Evolutionary conservation across 306 rosid genomes (phyloP).

Genomic region (Alnus glutinosa): DNA sequence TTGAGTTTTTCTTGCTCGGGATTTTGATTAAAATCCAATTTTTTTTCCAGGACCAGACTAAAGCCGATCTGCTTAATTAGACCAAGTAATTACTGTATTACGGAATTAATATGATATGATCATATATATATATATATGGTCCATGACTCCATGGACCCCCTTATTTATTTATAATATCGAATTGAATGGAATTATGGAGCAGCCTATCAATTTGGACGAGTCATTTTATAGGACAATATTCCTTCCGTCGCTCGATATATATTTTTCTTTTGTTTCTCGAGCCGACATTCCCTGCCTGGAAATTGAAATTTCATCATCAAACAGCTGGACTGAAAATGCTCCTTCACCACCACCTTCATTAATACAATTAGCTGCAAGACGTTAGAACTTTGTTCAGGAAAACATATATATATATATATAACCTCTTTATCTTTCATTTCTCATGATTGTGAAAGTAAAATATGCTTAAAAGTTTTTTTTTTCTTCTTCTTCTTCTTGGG

Average conservation of each 20-base stretch:
- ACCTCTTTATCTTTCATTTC: neutral
- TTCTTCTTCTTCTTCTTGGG: too few relatives aligned
- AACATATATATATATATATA: too few relatives aligned
- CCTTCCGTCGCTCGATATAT: neutral
- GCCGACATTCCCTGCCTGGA: slow-evolving; percentile 48
- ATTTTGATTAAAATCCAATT: too few relatives aligned
- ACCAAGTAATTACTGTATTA: slow-evolving; percentile 4
- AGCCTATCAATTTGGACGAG: slow-evolving; percentile 32
- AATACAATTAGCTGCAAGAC: neutral
- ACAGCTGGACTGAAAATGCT: slow-evolving; percentile 29
- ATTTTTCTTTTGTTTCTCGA: neutral
- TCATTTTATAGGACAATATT: slow-evolving; percentile 21
- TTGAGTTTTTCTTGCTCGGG: too few relatives aligned
- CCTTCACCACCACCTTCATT: slow-evolving; percentile 8
- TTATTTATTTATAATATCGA: slow-evolving; percentile 26
- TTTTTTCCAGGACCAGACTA: neutral
- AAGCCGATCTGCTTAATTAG: neutral
- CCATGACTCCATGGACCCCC: slow-evolving; percentile 32
- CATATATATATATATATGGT: too few relatives aligned
- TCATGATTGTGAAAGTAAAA: neutral
- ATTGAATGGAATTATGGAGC: slow-evolving; percentile 31
- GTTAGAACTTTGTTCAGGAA: slow-evolving; percentile 12
- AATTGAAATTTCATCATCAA: slow-evolving; percentile 26
- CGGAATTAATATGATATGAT: slow-evolving; percentile 10
- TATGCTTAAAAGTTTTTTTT: too few relatives aligned